A percentile compares a stretch with the other conserved stretches of the same genome.
Conservation (phyloP, 2,329 filamentous ascomycete genomes). For the Furcasterigmium furcatum region DNA sequence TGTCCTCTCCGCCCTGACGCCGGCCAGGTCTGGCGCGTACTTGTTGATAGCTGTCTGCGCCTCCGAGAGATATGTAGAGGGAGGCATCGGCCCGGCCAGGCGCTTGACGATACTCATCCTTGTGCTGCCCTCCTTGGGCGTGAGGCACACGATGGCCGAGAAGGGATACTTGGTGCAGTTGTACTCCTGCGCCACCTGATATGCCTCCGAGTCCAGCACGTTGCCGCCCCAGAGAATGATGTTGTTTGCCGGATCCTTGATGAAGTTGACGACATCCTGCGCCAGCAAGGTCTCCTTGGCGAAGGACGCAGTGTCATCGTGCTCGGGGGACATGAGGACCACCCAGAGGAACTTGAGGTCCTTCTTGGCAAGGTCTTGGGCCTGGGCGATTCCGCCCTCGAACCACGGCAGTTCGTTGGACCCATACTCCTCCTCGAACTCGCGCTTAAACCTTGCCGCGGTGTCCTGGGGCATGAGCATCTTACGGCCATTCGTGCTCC, state of each 20-base stretch:
- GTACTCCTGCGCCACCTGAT: constrained; percentile 84
- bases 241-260: constrained; percentile 73
- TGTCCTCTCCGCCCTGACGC: constrained; percentile 70
- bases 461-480: constrained; percentile 83
- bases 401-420: constrained; percentile 69
- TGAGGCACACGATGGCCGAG: constrained; percentile 80
- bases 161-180: constrained; percentile 93
- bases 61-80: constrained; percentile 71
- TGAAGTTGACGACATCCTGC: constrained; percentile 67
- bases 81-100: constrained; percentile 67
- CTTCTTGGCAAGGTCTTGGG: constrained; percentile 83
- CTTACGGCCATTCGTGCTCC: constrained; percentile 66
- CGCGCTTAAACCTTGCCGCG: constrained; percentile 81
- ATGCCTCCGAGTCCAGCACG: constrained; percentile 89
- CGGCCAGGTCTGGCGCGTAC: constrained; percentile 71
- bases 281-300: constrained; percentile 78
- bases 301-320: constrained; percentile 86
- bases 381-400: constrained; percentile 88
- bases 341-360: constrained; percentile 92
- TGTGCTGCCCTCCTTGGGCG: constrained; percentile 76
- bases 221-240: constrained; percentile 91
- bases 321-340: constrained; percentile 83
- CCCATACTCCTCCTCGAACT: constrained; percentile 94
- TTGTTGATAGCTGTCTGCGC: constrained; percentile 70
- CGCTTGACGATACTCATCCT: constrained; percentile 89